Evolutionary conservation across 2,329 filamentous ascomycete species (phyloP).

Genomic region (Sclerotinia sclerotiorum): DNA sequence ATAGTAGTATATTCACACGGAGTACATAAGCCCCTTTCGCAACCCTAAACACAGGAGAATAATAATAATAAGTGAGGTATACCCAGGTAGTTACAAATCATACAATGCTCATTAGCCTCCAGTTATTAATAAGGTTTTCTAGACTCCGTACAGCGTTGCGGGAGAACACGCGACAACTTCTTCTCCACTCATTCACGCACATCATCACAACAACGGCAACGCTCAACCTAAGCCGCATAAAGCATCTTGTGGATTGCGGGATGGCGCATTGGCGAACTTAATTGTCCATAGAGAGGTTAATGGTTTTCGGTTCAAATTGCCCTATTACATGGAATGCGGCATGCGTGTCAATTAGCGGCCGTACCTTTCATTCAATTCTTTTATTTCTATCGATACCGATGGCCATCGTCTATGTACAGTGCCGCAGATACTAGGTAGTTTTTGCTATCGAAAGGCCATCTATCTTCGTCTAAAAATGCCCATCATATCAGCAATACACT

Average conservation of each 20-base stretch:
- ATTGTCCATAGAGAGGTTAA: no score
- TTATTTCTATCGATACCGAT: no score
- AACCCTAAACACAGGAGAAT: no score
- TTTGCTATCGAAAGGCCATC: not conserved
- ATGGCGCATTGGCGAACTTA: not conserved
- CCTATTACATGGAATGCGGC: not conserved
- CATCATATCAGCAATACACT: not conserved
- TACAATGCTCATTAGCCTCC: not conserved
- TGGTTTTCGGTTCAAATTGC: not conserved
- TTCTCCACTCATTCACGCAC: slow-evolving; percentile 9
- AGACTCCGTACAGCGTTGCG: not conserved
- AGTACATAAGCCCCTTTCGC: no score
- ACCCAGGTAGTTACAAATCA: not conserved
- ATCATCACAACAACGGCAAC: not conserved
- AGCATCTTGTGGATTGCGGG: not conserved
- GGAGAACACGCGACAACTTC: not conserved
- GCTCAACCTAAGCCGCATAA: not conserved
- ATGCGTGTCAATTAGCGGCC: no score
- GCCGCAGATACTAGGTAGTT: no score
- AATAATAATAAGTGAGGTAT: not conserved
- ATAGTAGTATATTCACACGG: no score
- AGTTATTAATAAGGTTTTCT: not conserved
- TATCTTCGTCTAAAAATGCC: not conserved
- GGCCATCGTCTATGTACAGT: no score
- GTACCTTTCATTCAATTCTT: no score